Percentiles rank a stretch among this genome's conserved stretches.
Conservation (phyloP, 2,329 filamentous ascomycete species). For the Stemphylium beticola region DNA sequence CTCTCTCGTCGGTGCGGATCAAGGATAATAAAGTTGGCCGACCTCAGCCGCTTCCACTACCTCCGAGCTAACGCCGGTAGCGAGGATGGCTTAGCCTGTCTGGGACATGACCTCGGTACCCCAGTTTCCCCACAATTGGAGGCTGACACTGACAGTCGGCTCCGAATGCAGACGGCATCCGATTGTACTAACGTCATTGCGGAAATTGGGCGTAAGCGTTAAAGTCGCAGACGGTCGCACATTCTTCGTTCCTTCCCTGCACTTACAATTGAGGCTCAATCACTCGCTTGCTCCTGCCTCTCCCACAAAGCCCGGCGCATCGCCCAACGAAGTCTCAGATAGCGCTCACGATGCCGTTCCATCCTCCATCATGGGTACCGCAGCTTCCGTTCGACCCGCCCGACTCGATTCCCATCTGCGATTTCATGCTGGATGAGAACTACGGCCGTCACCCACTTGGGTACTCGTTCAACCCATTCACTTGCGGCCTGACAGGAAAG, state of each 20-base stretch:
- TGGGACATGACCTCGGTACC: constrained; percentile 20
- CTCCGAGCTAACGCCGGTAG: not conserved
- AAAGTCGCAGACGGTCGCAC: constrained; percentile 1
- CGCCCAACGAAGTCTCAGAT: not conserved
- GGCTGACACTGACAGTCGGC: constrained; percentile 4
- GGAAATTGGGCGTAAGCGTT: not conserved
- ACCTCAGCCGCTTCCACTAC: not conserved
- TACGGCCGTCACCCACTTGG: constrained; percentile 70
- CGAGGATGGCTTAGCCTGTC: constrained; percentile 5
- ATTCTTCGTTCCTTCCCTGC: not conserved
- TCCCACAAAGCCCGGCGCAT: not conserved
- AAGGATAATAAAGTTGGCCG: not conserved
- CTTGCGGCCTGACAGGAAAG: constrained; percentile 75
- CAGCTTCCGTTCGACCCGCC: constrained; percentile 69
- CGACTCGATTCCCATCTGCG: constrained; percentile 74
- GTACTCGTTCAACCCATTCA: constrained; percentile 73
- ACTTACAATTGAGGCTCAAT: constrained; percentile 1
- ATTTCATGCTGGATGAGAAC: constrained; percentile 77
- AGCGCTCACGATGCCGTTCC: constrained; percentile 57
- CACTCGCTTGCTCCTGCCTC: not conserved
- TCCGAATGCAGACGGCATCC: constrained; percentile 2
- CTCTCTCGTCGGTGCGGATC: not conserved
- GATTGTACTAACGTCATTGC: constrained; percentile 7
- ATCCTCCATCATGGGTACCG: constrained; percentile 67
- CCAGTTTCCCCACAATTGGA: constrained; percentile 19